Percentiles rank a stretch among this genome's conserved stretches.
These are phyloP conservation scores for Apiospora phragmitis DNA, from an alignment of 2,329 filamentous ascomycete species.

Conservation along the genomic window DNA sequence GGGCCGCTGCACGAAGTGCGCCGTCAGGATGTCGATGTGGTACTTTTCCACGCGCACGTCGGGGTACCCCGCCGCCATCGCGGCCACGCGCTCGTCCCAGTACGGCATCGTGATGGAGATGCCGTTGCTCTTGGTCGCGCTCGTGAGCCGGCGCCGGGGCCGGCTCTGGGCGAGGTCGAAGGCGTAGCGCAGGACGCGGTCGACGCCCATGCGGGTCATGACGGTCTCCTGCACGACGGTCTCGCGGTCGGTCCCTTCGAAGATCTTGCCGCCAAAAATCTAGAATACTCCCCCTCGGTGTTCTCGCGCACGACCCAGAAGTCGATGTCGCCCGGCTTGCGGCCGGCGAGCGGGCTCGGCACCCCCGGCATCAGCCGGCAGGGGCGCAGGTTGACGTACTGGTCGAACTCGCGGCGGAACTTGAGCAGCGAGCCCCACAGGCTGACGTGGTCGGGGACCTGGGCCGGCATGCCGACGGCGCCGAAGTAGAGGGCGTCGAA, in stretches of 20 bases:
- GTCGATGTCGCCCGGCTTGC: slow-evolving; percentile 59
- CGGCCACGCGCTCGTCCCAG: slow-evolving; percentile 60
- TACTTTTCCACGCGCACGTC: slow-evolving; percentile 62
- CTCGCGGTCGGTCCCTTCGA: slow-evolving; percentile 58
- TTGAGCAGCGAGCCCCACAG: slow-evolving; percentile 68
- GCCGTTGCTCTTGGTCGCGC: slow-evolving; percentile 67
- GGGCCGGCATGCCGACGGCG: slow-evolving; percentile 57
- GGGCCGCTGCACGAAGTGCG: slow-evolving; percentile 59
- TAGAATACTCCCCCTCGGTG: slow-evolving; percentile 64
- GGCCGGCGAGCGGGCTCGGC: slow-evolving; percentile 53
- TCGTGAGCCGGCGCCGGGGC: slow-evolving; percentile 56
- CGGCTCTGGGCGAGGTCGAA: slow-evolving; percentile 59
- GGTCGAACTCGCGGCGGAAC: slow-evolving; percentile 66
- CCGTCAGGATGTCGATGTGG: slow-evolving; percentile 65
- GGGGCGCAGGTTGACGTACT: slow-evolving; percentile 69
- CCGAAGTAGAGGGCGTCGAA: slow-evolving; percentile 70
- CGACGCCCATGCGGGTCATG: slow-evolving; percentile 59
- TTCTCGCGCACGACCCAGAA: slow-evolving; percentile 67
- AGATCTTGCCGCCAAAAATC: slow-evolving; percentile 63
- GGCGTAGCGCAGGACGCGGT: slow-evolving; percentile 60
- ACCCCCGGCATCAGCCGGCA: slow-evolving; percentile 63
- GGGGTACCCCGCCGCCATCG: slow-evolving; percentile 53
- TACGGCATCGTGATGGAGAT: slow-evolving; percentile 66
- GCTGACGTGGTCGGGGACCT: slow-evolving; percentile 65
- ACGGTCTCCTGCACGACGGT: slow-evolving; percentile 60